Conservation (phyloP, 176 grass and related monocot species). For the Oryza glumipatula region DNA sequence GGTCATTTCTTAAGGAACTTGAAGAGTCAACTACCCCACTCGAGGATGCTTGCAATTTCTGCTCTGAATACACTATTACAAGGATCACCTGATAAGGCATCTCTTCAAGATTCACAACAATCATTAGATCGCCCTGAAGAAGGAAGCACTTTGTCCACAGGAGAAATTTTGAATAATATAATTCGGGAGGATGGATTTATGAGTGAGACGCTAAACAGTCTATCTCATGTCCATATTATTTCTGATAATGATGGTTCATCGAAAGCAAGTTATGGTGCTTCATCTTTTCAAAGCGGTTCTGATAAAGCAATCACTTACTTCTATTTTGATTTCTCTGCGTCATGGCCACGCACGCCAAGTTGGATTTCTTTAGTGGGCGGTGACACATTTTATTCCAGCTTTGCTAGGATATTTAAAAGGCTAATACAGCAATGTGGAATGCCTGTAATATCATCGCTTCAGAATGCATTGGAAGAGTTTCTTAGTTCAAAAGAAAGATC, state of each 20-base stretch:
- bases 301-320: constrained; percentile 92
- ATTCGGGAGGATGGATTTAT: constrained; percentile 77
- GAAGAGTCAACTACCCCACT: constrained; percentile 97
- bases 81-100: constrained; percentile 60
- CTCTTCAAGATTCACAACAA: constrained; percentile 40
- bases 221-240: constrained; percentile 90
- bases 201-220: constrained; percentile 68
- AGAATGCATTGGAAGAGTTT: constrained; percentile 71
- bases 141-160: constrained; percentile 39
- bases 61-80: constrained; percentile 89
- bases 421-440: constrained; percentile 87
- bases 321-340: constrained; percentile 94
- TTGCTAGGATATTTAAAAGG: constrained; percentile 97
- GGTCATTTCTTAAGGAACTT: constrained; percentile 92
- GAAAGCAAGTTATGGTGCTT: constrained; percentile 66
- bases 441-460: constrained; percentile 64
- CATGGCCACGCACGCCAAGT: constrained; percentile 90
- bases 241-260: constrained; percentile 79
- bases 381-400: constrained; percentile 79
- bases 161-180: constrained; percentile 77
- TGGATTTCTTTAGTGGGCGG: constrained; percentile 78
- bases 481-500: constrained; percentile 90
- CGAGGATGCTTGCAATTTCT: constrained; percentile 96
- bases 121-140: constrained; percentile 40
- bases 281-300: constrained; percentile 79